Base-by-base conservation (phyloP, 2,329 filamentous ascomycete species). In the Aciculosporium take region DNA sequence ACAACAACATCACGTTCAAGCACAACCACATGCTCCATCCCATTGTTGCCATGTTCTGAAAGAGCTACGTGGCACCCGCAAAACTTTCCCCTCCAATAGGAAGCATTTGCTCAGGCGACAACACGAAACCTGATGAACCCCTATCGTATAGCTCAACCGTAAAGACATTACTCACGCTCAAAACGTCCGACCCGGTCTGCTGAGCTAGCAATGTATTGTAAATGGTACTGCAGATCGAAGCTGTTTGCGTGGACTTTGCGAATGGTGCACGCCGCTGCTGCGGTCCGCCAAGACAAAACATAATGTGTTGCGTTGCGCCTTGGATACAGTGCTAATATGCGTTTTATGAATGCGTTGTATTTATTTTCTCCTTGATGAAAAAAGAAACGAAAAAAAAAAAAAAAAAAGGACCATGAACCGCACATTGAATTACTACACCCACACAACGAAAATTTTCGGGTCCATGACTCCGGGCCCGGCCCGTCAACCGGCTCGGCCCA, bases 11-110 rank as follows among this genome's bases (percentile, higher is more conserved):
- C 32, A 34, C 3, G 24, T 34, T 20, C 38, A 30, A 17, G 8
- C 13, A 6, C 13, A 20, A 23, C 31, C 2, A 17, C n/a, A n/a
- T n/a, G 13, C 10, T 17, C 17, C 18, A 3, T 24, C 24, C 40
- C 52, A 62, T 41, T 59, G n/a, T n/a, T n/a, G n/a, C 56, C 54
- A 67, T 62, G 43, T 63, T 62, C 30, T 52, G 41, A 24, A 68
- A 51, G 42, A 88, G 71, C 46, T 82, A 80, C 51, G 78, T 63
- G 15, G 87, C 64, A 6, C 63, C 66, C 1, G 64, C 64, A 49
- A 56, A 67, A 4, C 60, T 56, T 51, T 69, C 65, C 45, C 65
- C 56, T 8, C 62, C 62, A 12, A 58, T 67, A 1, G 65, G 61
- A 18, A 64, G 29, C 23, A 69, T 69, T 51, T 68, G 61, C 24